These are phyloP conservation scores for Diplocarpon mali DNA, from an alignment of 2,329 filamentous ascomycete species.

Conservation along the genomic window DNA sequence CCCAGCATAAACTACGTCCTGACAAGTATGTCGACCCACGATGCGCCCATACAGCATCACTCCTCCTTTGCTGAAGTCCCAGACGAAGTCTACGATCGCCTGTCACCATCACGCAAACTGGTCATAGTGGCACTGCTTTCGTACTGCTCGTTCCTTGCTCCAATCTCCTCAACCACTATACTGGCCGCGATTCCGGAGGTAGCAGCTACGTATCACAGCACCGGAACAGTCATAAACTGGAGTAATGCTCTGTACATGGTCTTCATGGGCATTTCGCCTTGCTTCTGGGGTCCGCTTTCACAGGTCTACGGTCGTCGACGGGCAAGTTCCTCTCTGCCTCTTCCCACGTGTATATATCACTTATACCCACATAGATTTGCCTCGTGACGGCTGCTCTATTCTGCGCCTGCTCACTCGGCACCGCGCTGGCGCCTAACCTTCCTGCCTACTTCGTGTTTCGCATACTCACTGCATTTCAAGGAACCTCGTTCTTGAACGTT, in stretches of 20 bases:
- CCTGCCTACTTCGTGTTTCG: constrained; percentile 64
- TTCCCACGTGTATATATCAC: background rate
- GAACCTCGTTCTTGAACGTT: constrained; percentile 62
- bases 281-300: constrained; percentile 63
- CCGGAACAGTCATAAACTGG: constrained; percentile 58
- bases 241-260: constrained; percentile 67
- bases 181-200: constrained; percentile 66
- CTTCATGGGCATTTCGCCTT: constrained; percentile 60
- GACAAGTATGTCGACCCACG: constrained; percentile 23
- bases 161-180: constrained; percentile 63
- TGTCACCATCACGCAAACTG: constrained; percentile 50
- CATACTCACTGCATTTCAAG: constrained; percentile 63
- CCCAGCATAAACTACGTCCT: constrained; percentile 14
- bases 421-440: constrained; percentile 60
- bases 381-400: constrained; percentile 52
- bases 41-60: constrained; percentile 23
- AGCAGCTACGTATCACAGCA: constrained; percentile 51
- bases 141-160: constrained; percentile 66
- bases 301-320: constrained; percentile 49
- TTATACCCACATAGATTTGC: constrained; percentile 34
- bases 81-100: constrained; percentile 52
- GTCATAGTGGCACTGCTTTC: constrained; percentile 59
- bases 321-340: constrained; percentile 30
- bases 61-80: constrained; percentile 21
- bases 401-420: constrained; percentile 58